phyloP scores from a whole-genome alignment of 805 yeast genomes.

The Wickerhamomyces ciferrii region DNA sequence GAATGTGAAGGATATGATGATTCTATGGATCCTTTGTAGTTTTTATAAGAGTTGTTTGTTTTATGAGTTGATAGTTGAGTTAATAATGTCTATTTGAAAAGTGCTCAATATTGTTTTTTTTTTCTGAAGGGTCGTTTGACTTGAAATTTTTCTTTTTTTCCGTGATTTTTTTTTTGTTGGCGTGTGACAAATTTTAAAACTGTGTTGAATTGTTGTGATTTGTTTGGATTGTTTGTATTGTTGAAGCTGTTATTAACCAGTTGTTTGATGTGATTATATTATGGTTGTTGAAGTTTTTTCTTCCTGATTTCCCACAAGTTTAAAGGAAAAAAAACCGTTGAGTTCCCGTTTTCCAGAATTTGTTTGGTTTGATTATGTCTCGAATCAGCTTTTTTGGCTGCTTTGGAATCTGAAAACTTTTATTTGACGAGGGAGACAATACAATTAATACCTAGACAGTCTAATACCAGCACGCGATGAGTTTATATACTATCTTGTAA shows the following conservation, averaged over 20 bases:
- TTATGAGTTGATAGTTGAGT: neutral
- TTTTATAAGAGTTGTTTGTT: too few species aligned
- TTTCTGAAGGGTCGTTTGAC: neutral
- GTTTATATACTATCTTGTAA: too few species aligned
- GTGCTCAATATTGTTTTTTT: neutral
- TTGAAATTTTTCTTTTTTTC: neutral
- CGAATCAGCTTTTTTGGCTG: neutral
- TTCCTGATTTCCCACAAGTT: too few species aligned
- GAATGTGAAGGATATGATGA: neutral
- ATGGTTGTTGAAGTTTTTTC: too few species aligned
- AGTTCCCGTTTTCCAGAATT: neutral
- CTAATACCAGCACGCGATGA: too few species aligned
- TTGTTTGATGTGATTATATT: too few species aligned
- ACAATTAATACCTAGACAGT: too few species aligned
- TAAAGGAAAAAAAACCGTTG: neutral
- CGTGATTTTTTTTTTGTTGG: neutral
- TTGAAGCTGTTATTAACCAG: too few species aligned
- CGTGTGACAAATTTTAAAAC: neutral
- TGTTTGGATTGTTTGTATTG: too few species aligned
- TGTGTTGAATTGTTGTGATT: too few species aligned
- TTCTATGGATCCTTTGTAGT: neutral
- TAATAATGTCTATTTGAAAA: too few species aligned
- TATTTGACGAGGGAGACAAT: neutral
- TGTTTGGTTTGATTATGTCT: neutral
- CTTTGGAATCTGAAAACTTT: neutral